Evolutionary conservation across 2,329 filamentous ascomycete species (phyloP), one percentile per base, ranked within the genome.

Genomic region (Dothistroma pini): DNA sequence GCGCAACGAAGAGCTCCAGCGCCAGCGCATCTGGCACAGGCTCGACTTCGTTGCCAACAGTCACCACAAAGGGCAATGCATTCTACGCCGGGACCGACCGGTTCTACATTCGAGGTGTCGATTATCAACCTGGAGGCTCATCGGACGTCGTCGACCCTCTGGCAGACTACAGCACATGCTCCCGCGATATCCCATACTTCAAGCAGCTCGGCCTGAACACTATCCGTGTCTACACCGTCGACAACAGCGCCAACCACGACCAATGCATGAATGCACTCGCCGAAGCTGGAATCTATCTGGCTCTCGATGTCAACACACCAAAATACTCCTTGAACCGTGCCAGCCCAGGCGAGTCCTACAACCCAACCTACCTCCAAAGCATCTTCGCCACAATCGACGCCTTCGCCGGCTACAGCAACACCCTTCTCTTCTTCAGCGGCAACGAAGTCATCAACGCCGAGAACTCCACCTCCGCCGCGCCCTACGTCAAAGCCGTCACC

Each of bases 171-270:
- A 76, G 76, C 4, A 78, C 83, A 71, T 96, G 92, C 84, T 83
- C 84, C 74, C 89, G 91, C 67, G 91, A 96, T 72, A 89, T 96
- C 69, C 77, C 80, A 58, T 81, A 90, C 73, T 96, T 96, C 85
- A 84, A 90, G 80, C 84, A 91, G 66, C 83, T 96, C 47, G 91
- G 91, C 56, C 79, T 96, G 77, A 96, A 96, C 82, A 91, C 91
- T 22, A 83, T 96, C 74, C 91, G 92, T 76, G 89, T 96, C 63
- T 96, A 96, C 83, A 90, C 89, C n/a, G 86, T 95, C 67, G 92
- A 96, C 81, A 96, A 96, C 83, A 86, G 86, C 57, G 78, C 81
- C 70, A 78, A 88, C 75, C 92, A 96, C 78, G 87, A 92, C 70
- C 83, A 86, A 64, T 96, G 92, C 81, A 96, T 96, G 92, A 80